phyloP scores from a whole-genome alignment of 2,329 filamentous ascomycete genomes.

The Xylaria hypoxylon region DNA sequence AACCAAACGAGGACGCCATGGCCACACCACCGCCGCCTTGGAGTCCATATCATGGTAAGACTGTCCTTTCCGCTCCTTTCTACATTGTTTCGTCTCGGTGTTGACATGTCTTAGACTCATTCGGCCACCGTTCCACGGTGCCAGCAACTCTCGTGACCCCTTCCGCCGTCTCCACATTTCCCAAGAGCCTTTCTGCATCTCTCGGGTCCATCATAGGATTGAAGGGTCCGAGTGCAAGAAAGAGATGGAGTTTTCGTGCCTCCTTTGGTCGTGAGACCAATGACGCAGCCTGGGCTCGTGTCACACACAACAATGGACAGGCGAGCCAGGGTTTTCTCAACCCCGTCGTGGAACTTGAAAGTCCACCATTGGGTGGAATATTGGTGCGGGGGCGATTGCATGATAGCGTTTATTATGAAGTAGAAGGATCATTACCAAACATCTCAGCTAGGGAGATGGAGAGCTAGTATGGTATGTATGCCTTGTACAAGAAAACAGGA shows the following conservation, averaged over 20 bases:
- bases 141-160: conserved; percentile 11
- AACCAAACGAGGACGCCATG: conserved; percentile 3
- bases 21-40: conserved; percentile 24
- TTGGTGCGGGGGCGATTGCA: background rate
- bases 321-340: background rate
- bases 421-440: conserved; percentile 30
- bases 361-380: conserved; percentile 4
- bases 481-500: background rate
- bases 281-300: too few species aligned
- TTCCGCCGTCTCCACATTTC: conserved; percentile 1
- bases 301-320: background rate
- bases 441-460: background rate
- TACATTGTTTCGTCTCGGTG: background rate
- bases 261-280: background rate
- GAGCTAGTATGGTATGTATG: background rate
- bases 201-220: conserved; percentile 29
- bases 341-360: conserved; percentile 32
- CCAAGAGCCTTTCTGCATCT: conserved; percentile 22
- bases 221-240: conserved; percentile 14
- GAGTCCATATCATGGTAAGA: conserved; percentile 40
- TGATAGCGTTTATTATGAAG: conserved; percentile 26
- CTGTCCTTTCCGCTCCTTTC: background rate
- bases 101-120: conserved; percentile 32
- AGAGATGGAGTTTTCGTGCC: conserved; percentile 9
- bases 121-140: conserved; percentile 5